These are phyloP conservation scores for Dysphania ambrosioides DNA, from an alignment of 148 eudicot genomes.

Conservation along the genomic window DNA sequence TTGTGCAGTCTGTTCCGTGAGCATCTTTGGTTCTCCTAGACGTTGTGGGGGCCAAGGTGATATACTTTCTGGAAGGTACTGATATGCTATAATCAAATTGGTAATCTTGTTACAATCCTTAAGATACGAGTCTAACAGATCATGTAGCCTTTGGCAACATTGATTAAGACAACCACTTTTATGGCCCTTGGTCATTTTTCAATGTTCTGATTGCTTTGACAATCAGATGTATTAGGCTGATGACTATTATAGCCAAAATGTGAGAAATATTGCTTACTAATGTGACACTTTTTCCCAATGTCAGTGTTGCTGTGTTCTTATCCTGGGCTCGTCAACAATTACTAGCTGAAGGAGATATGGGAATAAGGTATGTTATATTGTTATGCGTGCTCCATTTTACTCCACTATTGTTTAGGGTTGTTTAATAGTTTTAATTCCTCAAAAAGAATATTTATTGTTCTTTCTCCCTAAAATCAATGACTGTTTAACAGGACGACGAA, in stretches of 20 bases:
- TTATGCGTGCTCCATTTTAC: neutral
- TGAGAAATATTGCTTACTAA: neutral
- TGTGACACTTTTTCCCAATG: slow-evolving; percentile 1
- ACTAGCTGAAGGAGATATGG: slow-evolving; percentile 23
- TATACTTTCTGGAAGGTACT: slow-evolving; percentile 95
- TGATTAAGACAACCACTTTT: neutral
- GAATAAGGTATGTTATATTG: slow-evolving; percentile 26
- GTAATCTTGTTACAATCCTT: neutral
- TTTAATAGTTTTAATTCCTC: neutral
- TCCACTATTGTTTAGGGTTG: neutral
- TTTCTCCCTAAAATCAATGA: neutral
- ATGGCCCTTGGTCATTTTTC: neutral
- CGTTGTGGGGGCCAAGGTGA: slow-evolving; percentile 99
- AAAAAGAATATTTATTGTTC: neutral
- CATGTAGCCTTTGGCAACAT: neutral
- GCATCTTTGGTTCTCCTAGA: slow-evolving; percentile 85
- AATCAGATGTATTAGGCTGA: neutral
- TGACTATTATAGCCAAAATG: neutral
- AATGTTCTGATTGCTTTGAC: neutral
- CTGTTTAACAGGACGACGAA: slow-evolving; percentile 28
- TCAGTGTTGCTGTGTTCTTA: slow-evolving; percentile 79
- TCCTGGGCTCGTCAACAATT: slow-evolving; percentile 73
- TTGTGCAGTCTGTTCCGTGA: slow-evolving; percentile 67
- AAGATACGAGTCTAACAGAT: neutral
- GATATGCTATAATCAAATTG: neutral